These are phyloP conservation scores for Diplogelasinospora grovesii DNA, from an alignment of 495 filamentous ascomycete genomes.

Conservation along the genomic window DNA sequence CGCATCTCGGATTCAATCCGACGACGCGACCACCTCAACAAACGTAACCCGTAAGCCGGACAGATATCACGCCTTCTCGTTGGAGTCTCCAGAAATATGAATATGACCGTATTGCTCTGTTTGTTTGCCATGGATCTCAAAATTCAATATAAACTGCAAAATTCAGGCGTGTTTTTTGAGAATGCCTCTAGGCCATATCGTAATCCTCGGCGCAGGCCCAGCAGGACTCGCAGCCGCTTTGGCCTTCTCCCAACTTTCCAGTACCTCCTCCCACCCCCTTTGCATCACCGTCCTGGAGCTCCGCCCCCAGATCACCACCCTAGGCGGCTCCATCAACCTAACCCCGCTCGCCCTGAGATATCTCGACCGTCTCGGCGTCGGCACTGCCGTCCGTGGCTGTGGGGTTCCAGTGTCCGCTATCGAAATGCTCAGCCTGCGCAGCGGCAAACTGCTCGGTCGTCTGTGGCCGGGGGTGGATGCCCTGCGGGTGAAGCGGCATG, in stretches of 20 bases:
- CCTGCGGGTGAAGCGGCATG: conserved; percentile 41
- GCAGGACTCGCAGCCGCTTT: conserved; percentile 50
- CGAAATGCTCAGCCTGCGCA: conserved; percentile 46
- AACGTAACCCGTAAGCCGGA: neutral
- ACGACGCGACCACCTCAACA: neutral
- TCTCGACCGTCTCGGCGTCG: conserved; percentile 49
- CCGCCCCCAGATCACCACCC: conserved; percentile 44
- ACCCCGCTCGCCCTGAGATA: conserved; percentile 55
- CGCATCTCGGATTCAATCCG: conserved; percentile 1
- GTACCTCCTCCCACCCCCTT: conserved; percentile 24
- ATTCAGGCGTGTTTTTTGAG: neutral
- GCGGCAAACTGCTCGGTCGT: conserved; percentile 39
- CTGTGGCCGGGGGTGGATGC: conserved; percentile 39
- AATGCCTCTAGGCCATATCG: neutral
- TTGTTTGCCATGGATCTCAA: neutral
- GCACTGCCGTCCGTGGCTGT: conserved; percentile 34
- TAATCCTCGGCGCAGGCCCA: conserved; percentile 51
- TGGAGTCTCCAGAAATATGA: too few species aligned
- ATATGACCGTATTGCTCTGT: neutral
- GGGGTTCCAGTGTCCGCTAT: conserved; percentile 35
- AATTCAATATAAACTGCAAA: neutral
- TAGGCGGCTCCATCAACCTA: conserved; percentile 57
- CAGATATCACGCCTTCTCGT: neutral
- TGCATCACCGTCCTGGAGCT: conserved; percentile 52
- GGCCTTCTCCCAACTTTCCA: conserved; percentile 26